Conservation (phyloP, 2,329 filamentous ascomycete species). For the Fusarium odoratissimum region DNA sequence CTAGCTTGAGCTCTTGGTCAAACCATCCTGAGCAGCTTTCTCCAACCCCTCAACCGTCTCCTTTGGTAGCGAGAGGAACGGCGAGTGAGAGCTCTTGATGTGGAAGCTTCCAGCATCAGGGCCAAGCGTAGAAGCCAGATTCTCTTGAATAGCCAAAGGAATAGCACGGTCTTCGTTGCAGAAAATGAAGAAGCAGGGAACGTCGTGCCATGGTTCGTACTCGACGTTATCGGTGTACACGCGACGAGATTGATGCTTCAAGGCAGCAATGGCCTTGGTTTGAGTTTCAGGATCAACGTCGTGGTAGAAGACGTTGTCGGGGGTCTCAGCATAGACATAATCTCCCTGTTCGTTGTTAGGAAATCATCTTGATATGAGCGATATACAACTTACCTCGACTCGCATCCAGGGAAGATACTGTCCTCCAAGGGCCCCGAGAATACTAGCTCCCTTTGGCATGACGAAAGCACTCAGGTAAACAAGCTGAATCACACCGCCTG, state of each 20-base stretch:
- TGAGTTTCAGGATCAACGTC: background rate
- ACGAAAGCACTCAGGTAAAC: slow-evolving; percentile 10
- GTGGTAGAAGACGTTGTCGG: slow-evolving; percentile 10
- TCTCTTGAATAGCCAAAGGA: slow-evolving; percentile 4
- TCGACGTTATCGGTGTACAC: background rate
- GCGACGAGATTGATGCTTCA: slow-evolving; percentile 15
- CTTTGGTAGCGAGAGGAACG: slow-evolving; percentile 6
- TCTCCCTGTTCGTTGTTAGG: background rate
- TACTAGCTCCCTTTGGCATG: background rate
- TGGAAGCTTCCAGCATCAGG: background rate
- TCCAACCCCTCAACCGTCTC: slow-evolving; percentile 4
- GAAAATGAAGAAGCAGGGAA: slow-evolving; percentile 1
- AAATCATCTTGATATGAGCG: background rate
- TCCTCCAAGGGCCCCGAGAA: background rate
- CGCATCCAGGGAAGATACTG: slow-evolving; percentile 23
- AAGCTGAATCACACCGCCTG: slow-evolving; percentile 3
- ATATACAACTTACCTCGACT: background rate
- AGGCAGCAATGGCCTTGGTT: background rate
- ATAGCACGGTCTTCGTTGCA: slow-evolving; percentile 12
- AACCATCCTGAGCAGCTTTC: slow-evolving; percentile 3
- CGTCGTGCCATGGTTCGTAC: slow-evolving; percentile 15
- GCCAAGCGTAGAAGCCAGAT: background rate
- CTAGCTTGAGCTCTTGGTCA: background rate
- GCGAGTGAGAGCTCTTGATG: slow-evolving; percentile 2
- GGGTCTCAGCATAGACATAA: slow-evolving; percentile 8